Evolutionary conservation across 805 yeast genomes (phyloP), one percentile per base, ranked within the genome.

Genomic region (Schwanniomyces yamadae): DNA sequence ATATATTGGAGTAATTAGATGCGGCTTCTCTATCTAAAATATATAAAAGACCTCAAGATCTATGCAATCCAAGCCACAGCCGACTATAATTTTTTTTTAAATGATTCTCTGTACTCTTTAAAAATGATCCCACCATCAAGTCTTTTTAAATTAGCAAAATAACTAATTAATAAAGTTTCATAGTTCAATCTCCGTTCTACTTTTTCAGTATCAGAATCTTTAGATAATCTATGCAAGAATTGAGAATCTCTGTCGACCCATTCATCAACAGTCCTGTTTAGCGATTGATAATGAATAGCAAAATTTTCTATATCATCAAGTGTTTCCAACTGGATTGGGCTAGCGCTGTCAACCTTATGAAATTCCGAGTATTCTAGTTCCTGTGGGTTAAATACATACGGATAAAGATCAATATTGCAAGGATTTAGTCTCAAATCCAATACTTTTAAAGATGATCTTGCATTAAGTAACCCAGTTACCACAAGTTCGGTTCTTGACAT

Each of bases 221-320:
- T 30, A 5, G 34, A 15, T 38, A 67, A 44, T 17, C 48, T 44
- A 17, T 49, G 47, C 13, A 58, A 41, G 40, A 59, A 66, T 33
- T 42, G 46, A 4, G 49, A 48, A 43, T 69, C 72, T 45, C 74
- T 58, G 13, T 44, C 54, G 2, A 48, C 49, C 76, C 78, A 75
- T 21, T 59, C 67, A 8, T 54, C 59, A 34, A 54, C 48, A 16
- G 48, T 40, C 32, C 55, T 61, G 37, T 58, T 61, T 14, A 74
- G 51, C 4, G 72, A 61, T 19, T 64, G 57, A 45, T 72, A 76
- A 37, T 70, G 75, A 6, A 67, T 64, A 1, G 71, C 58, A 39
- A 76, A 76, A 16, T 71, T 74, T 43, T 73, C 78, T 16, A 76
- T 71, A 41, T 75, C 81, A 32, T 75, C 79, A 31, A 64, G 50